These are phyloP conservation scores for Polygonum aviculare DNA, from an alignment of 148 eudicot genomes.

Conservation along the genomic window DNA sequence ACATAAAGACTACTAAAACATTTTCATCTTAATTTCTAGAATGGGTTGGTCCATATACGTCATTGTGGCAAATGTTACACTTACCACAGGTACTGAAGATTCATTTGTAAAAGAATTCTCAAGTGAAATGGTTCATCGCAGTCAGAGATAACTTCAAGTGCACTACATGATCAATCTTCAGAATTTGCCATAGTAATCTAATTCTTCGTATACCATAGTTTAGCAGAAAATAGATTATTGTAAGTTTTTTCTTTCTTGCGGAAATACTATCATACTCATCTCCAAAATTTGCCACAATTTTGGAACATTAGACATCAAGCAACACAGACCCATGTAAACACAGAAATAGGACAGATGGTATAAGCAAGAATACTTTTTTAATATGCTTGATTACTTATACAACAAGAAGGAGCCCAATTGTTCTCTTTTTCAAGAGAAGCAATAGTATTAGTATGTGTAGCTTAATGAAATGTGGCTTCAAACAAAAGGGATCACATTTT, in stretches of 20 bases:
- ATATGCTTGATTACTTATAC: not conserved
- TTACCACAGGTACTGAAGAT: not conserved
- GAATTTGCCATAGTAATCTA: no score
- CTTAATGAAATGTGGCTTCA: not conserved
- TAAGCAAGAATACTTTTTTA: not conserved
- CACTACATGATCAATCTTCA: no score
- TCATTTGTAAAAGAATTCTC: not conserved
- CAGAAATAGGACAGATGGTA: not conserved
- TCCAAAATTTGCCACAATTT: not conserved
- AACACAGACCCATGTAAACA: not conserved
- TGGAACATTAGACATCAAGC: conserved; percentile 5
- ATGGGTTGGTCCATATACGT: no score
- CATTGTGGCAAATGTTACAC: not conserved
- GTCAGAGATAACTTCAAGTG: no score
- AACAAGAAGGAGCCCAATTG: not conserved
- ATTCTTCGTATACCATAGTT: not conserved
- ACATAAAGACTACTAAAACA: not conserved
- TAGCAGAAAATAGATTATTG: not conserved
- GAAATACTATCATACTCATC: not conserved
- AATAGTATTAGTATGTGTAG: not conserved
- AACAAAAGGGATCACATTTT: not conserved
- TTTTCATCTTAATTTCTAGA: no score
- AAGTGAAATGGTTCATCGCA: no score
- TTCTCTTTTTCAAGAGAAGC: not conserved
- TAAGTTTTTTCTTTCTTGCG: not conserved